Base-by-base conservation (phyloP, 2,329 filamentous ascomycete species). In the Epicoccum nigrum region DNA sequence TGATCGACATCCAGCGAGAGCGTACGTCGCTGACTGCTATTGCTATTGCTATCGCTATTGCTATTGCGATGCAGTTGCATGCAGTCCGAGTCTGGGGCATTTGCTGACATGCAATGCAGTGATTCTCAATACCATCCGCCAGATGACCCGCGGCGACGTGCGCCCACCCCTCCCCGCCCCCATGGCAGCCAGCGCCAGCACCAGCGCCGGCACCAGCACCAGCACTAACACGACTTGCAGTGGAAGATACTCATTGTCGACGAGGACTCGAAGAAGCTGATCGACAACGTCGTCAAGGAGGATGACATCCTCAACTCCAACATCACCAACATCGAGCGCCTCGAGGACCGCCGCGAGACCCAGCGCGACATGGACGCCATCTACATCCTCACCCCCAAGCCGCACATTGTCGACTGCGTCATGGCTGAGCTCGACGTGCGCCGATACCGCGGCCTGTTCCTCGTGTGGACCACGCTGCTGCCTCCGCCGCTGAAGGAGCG, bases 221-320 rank as follows among this genome's bases (percentile, higher is more conserved):
- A 30, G 51, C 27, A 68, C 67, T 71, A 64, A 68, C 52, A 51
- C 56, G 11, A 5, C 58, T 54, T 46, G 20, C 63, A 97, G 92
- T 99, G 94, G 94, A 99, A 97, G 84, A 90, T 97, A 62, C 79
- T 99, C 63, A 87, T 99, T 45, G 81, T 97, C 66, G 94, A 99
- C 76, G 86, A 90, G 62, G 82, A 80, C 49, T 92, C 90, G 71
- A 87, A 87, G 72, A 92, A 88, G 74, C 83, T 99, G 64, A 83
- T 99, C 65, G 88, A 96, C 76, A 96, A 93, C 80, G 89, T 90
- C 38, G 85, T 93, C 71, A 93, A 91, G 68, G 89, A 97, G 79
- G 93, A 99, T 84, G 91, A 97, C 68, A 95, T 99, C 62, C 87
- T 99, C 76, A 95, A 96, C 72, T 86, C 92, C 76, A 96, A 96